Conservation (phyloP, 2,329 filamentous ascomycete species). For the Ambrosiella beaveri region DNA sequence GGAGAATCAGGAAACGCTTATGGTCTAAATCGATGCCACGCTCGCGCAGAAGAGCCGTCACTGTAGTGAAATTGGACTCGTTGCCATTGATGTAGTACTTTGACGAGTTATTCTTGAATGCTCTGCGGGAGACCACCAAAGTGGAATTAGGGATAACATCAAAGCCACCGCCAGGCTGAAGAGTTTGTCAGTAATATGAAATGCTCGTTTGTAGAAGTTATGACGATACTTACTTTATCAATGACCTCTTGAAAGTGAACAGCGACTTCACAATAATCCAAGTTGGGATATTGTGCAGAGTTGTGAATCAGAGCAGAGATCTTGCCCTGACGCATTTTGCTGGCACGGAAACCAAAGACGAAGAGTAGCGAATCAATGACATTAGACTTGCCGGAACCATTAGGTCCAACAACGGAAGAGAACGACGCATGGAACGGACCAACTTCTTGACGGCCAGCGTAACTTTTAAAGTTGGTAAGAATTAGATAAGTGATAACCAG, state of each 20-base stretch:
- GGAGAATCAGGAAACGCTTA: constrained; percentile 91
- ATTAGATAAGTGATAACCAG: constrained; percentile 87
- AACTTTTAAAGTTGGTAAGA: constrained; percentile 97
- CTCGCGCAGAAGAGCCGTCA: constrained; percentile 72
- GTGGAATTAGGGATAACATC: constrained; percentile 69
- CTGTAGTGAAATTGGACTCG: constrained; percentile 78
- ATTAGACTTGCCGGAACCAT: constrained; percentile 96
- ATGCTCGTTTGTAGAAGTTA: background rate
- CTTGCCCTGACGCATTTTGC: constrained; percentile 98
- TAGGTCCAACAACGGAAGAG: constrained; percentile 92
- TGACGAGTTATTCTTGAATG: constrained; percentile 96
- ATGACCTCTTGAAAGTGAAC: constrained; percentile 94
- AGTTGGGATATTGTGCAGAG: constrained; percentile 67
- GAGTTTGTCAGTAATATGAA: background rate
- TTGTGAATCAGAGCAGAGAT: constrained; percentile 97
- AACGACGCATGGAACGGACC: constrained; percentile 95
- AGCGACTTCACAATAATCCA: constrained; percentile 86
- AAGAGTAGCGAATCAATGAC: constrained; percentile 96
- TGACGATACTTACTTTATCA: constrained; percentile 43
- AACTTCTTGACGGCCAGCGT: constrained; percentile 85
- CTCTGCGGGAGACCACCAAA: constrained; percentile 74
- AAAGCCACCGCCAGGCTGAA: constrained; percentile 49
- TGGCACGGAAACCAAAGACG: constrained; percentile 96
- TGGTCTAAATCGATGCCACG: constrained; percentile 91
- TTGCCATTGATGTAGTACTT: constrained; percentile 93